phyloP scores from a whole-genome alignment of 441 rosid genomes.

The California macrophylla region DNA sequence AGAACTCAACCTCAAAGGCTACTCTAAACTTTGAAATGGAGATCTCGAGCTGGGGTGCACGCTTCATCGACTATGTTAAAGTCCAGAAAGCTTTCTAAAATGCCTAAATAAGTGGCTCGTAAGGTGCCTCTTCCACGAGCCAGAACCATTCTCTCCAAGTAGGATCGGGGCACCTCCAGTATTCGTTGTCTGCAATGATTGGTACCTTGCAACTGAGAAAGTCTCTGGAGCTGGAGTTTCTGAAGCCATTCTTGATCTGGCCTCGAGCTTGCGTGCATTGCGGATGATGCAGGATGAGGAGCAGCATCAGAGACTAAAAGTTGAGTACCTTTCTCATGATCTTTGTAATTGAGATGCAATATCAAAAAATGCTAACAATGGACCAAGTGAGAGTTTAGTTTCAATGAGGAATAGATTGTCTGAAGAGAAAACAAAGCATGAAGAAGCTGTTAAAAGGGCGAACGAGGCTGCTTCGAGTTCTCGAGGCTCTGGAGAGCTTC shows the following conservation, averaged over 20 bases:
- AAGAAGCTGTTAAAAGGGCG: constrained; percentile 16
- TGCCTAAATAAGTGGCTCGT: constrained; percentile 37
- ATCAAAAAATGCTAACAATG: background rate
- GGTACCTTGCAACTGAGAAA: constrained; percentile 27
- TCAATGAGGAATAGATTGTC: constrained; percentile 19
- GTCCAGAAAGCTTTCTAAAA: constrained; percentile 29
- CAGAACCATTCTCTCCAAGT: constrained; percentile 24
- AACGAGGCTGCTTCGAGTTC: constrained; percentile 27
- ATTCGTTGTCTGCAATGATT: constrained; percentile 30
- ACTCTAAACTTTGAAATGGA: constrained; percentile 25
- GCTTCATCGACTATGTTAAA: constrained; percentile 27
- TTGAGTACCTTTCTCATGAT: constrained; percentile 10
- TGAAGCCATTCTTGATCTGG: constrained; percentile 27
- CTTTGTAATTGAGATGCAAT: background rate
- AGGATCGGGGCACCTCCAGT: constrained; percentile 30
- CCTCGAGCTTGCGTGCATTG: constrained; percentile 22
- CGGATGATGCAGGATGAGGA: constrained; percentile 32
- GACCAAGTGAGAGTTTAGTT: constrained; percentile 4
- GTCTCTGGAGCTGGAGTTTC: constrained; percentile 29
- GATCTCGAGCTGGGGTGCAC: constrained; percentile 24
- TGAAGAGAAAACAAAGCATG: constrained; percentile 25
- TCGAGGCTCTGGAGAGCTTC: constrained; percentile 24
- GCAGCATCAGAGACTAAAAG: constrained; percentile 13
- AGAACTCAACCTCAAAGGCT: constrained; percentile 24
- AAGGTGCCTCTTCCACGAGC: constrained; percentile 26